Percentiles rank a stretch among this genome's conserved stretches.
phyloP scores from a whole-genome alignment of 192 early-diverging fungal genomes.

The Dissophora globulifera region DNA sequence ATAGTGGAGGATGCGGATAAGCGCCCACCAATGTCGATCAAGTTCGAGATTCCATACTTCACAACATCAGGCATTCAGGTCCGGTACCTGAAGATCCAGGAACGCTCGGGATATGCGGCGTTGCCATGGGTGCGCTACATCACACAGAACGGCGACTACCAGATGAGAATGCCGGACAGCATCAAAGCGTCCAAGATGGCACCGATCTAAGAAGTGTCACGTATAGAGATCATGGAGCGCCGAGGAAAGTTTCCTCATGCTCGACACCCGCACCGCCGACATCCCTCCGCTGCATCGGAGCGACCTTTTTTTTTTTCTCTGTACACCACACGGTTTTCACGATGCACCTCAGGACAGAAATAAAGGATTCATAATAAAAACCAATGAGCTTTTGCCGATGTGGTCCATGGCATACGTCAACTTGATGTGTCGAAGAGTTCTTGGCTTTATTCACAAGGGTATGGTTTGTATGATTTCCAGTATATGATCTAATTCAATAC shows the following conservation, averaged over 20 bases:
- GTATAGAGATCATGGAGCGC: background rate
- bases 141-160: slow-evolving; percentile 94
- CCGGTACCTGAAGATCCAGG: slow-evolving; percentile 90
- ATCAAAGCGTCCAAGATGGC: slow-evolving; percentile 78
- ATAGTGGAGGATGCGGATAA: slow-evolving; percentile 83
- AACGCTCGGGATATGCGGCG: slow-evolving; percentile 89
- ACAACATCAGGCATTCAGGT: slow-evolving; percentile 92
- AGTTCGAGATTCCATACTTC: slow-evolving; percentile 93
- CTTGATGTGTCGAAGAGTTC: too few relatives aligned
- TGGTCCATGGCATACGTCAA: too few relatives aligned
- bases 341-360: too few relatives aligned
- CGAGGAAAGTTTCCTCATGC: too few relatives aligned
- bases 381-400: too few relatives aligned
- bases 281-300: too few relatives aligned
- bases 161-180: slow-evolving; percentile 90
- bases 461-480: background rate
- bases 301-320: too few relatives aligned
- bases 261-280: too few relatives aligned
- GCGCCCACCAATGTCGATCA: slow-evolving; percentile 84
- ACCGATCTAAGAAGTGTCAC: slow-evolving; percentile 77
- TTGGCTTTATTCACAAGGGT: too few relatives aligned
- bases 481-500: background rate
- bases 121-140: slow-evolving; percentile 92
- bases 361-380: too few relatives aligned
- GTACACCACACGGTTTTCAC: too few relatives aligned